These are phyloP conservation scores for Carex pumila DNA, from an alignment of 176 grass and related monocot species.

Conservation along the genomic window DNA sequence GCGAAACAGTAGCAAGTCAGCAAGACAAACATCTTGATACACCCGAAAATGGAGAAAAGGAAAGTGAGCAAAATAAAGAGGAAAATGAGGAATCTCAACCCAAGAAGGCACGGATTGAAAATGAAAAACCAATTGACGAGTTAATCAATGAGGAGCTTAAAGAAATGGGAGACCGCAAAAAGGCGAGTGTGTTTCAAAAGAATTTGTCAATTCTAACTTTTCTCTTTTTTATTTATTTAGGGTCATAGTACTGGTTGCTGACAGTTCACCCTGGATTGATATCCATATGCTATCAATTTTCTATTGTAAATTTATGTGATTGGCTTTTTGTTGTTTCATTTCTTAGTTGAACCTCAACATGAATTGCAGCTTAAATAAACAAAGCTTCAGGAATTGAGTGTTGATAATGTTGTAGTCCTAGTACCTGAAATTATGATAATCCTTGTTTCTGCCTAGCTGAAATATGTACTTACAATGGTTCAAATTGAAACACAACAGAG, in stretches of 20 bases:
- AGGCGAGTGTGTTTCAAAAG: conserved; percentile 46
- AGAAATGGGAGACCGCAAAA: conserved; percentile 71
- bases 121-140: conserved; percentile 81
- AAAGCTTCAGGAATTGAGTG: not conserved
- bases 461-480: not conserved
- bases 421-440: not conserved
- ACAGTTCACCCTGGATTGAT: not conserved
- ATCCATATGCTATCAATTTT: not conserved
- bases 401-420: not conserved
- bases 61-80: conserved; percentile 20
- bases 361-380: not conserved
- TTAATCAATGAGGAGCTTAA: conserved; percentile 84
- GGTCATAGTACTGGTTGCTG: not conserved
- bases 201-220: not conserved
- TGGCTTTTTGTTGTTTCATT: conserved; percentile 5
- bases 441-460: not conserved
- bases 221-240: not conserved
- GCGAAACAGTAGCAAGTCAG: conserved; percentile 13
- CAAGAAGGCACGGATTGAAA: conserved; percentile 64
- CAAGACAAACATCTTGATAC: conserved; percentile 14
- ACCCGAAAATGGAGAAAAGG: conserved; percentile 14
- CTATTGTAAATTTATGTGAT: not conserved
- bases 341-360: not conserved
- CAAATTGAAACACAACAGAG: conserved; percentile 43
- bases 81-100: conserved; percentile 33